phyloP scores from a whole-genome alignment of 768 basidiomycete genomes.

The Suillus ampliporus region DNA sequence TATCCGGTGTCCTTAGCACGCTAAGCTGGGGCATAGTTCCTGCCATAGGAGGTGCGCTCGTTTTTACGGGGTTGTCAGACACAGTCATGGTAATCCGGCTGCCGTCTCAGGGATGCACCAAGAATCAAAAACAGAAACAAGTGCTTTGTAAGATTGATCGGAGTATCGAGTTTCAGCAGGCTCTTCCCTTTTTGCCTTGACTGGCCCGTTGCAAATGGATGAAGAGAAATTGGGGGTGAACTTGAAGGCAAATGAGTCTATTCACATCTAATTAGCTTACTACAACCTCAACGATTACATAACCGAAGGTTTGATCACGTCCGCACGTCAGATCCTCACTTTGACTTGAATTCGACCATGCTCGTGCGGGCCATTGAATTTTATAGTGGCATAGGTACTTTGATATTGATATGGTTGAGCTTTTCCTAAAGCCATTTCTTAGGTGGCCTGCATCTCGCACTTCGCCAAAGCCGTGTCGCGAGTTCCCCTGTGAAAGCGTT shows the following conservation, averaged over 20 bases:
- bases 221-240: background rate
- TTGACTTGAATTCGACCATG: constrained; percentile 11
- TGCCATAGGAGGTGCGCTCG: background rate
- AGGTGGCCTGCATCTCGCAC: constrained; percentile 79
- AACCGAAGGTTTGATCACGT: background rate
- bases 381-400: constrained; percentile 78
- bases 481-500: constrained; percentile 67
- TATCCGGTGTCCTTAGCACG: background rate
- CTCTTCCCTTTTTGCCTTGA: background rate
- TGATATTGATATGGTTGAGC: background rate
- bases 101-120: background rate
- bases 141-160: background rate
- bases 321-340: background rate
- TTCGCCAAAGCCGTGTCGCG: constrained; percentile 54
- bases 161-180: background rate
- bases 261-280: constrained; percentile 9
- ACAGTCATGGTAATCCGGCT: background rate
- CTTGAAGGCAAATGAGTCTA: background rate
- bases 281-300: constrained; percentile 12
- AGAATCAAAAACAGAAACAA: background rate
- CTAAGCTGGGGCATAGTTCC: background rate
- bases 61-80: background rate
- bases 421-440: background rate
- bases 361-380: constrained; percentile 57
- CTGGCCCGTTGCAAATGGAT: background rate